These are phyloP conservation scores for Scleroderma bovista DNA, from an alignment of 768 basidiomycete species.

Conservation along the genomic window DNA sequence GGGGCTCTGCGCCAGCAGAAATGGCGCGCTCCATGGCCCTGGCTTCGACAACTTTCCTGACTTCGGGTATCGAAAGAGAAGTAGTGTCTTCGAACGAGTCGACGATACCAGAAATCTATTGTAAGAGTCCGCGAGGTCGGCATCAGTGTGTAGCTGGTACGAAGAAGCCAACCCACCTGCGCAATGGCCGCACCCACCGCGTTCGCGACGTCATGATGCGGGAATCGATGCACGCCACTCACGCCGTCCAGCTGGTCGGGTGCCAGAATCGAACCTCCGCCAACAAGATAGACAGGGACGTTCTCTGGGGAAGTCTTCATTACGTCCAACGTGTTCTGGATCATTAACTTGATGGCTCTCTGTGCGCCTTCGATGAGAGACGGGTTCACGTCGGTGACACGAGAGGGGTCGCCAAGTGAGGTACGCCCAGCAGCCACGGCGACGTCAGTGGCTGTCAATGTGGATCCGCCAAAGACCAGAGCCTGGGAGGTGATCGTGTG, in stretches of 20 bases:
- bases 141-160: background rate
- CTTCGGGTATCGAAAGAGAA: slow-evolving; percentile 26
- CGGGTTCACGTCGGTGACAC: slow-evolving; percentile 16
- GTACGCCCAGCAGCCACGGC: slow-evolving; percentile 37
- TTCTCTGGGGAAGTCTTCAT: slow-evolving; percentile 63
- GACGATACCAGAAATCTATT: slow-evolving; percentile 39
- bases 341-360: slow-evolving; percentile 35
- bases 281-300: slow-evolving; percentile 56
- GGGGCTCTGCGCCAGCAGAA: slow-evolving; percentile 39
- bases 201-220: slow-evolving; percentile 52
- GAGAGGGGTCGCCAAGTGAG: slow-evolving; percentile 26
- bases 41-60: slow-evolving; percentile 30
- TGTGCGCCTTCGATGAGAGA: slow-evolving; percentile 31
- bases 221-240: slow-evolving; percentile 43
- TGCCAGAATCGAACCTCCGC: slow-evolving; percentile 58
- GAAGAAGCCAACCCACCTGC: slow-evolving; percentile 19
- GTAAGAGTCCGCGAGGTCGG: background rate
- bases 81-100: slow-evolving; percentile 41
- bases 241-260: slow-evolving; percentile 49
- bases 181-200: slow-evolving; percentile 53
- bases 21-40: slow-evolving; percentile 41
- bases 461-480: slow-evolving; percentile 49
- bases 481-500: slow-evolving; percentile 46
- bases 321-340: slow-evolving; percentile 47
- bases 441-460: slow-evolving; percentile 58